Conservation (phyloP, 371 early-diverging fungal genomes). For the Blakeslea trispora region DNA sequence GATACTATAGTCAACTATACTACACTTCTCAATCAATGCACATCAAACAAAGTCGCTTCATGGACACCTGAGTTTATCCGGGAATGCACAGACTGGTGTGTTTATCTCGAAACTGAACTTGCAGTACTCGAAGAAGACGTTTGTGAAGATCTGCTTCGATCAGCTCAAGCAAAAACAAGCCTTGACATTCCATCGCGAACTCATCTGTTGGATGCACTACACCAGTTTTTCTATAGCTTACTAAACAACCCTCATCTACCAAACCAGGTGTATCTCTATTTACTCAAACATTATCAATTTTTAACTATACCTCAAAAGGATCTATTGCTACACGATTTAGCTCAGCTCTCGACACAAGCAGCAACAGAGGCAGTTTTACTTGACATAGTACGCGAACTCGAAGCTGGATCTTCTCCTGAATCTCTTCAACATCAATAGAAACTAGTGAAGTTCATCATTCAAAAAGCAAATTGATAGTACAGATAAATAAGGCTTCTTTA, state of each 20-base stretch:
- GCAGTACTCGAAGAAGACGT: conserved; percentile 12
- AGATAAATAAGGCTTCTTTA: too few relatives aligned
- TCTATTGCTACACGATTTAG: conserved; percentile 15
- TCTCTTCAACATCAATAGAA: too few relatives aligned
- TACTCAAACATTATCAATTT: conserved; percentile 33
- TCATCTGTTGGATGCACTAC: conserved; percentile 27
- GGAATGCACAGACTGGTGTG: conserved; percentile 30
- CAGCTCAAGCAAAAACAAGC: conserved; percentile 12
- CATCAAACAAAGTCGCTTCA: conserved; percentile 20
- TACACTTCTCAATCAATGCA: conserved; percentile 25
- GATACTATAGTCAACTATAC: conserved; percentile 25
- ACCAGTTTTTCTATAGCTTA: conserved; percentile 25
- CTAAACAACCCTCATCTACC: conserved; percentile 25
- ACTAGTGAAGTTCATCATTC: too few relatives aligned
- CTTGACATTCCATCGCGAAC: conserved; percentile 12
- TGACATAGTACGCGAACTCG: conserved; percentile 10
- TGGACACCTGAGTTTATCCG: conserved; percentile 34
- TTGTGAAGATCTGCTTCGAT: conserved; percentile 2
- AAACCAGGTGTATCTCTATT: conserved; percentile 29
- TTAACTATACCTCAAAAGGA: conserved; percentile 15
- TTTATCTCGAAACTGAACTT: conserved; percentile 41
- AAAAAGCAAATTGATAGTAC: too few relatives aligned
- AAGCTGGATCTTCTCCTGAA: not conserved
- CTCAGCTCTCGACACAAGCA: conserved; percentile 5
- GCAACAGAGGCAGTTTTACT: conserved; percentile 13